These are phyloP conservation scores for Beauveria asiatica DNA, from an alignment of 2,329 filamentous ascomycete species.

Conservation along the genomic window DNA sequence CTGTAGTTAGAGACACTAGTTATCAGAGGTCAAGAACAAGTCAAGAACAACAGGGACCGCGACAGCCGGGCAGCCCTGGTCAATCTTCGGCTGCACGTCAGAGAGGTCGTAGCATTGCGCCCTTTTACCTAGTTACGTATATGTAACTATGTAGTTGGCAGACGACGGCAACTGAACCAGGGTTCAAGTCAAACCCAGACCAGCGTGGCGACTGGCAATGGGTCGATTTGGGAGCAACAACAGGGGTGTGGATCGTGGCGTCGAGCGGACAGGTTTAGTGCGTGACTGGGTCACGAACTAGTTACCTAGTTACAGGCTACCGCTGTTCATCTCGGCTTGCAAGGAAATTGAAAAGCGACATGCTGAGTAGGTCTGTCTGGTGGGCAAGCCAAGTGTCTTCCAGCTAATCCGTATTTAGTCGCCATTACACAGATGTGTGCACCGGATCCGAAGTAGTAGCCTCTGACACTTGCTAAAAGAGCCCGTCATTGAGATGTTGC, in stretches of 20 bases:
- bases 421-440: not conserved
- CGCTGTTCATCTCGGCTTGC: not conserved
- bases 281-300: not conserved
- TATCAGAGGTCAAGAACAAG: too few relatives aligned
- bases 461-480: not conserved
- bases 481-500: not conserved
- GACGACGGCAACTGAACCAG: conserved; percentile 1
- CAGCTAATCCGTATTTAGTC: too few relatives aligned
- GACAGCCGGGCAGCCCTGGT: conserved; percentile 5
- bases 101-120: not conserved
- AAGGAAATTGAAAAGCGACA: not conserved
- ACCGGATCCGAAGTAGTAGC: not conserved
- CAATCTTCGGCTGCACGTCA: not conserved
- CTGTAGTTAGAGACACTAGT: not conserved
- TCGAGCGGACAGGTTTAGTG: conserved; percentile 1
- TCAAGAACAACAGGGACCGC: not conserved
- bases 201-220: conserved; percentile 1
- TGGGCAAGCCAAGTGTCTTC: too few relatives aligned
- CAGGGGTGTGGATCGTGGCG: conserved; percentile 8
- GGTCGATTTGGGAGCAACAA: conserved; percentile 8
- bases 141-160: not conserved
- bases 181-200: not conserved
- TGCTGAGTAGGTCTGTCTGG: too few relatives aligned
- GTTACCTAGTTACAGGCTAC: not conserved
- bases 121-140: not conserved